Evolutionary conservation across 1,284 basidiomycete genomes (phyloP).

Genomic region (Naganishia sp.): DNA sequence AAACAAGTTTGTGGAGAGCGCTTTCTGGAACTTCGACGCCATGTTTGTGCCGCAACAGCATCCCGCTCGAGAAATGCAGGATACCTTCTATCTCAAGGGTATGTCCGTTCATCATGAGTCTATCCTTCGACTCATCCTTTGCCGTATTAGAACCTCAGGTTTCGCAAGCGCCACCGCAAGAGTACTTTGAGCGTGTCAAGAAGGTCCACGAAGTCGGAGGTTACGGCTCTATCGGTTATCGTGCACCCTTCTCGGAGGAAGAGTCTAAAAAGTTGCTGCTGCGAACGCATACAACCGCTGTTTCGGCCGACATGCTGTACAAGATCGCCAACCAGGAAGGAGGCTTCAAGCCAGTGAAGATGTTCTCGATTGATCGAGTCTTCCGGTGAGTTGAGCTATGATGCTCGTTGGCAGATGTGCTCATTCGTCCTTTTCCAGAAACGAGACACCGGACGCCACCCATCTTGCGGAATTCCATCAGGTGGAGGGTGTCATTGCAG

Average conservation of each 20-base stretch:
- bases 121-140: background rate
- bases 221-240: constrained; percentile 94
- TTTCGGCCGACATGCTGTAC: constrained; percentile 92
- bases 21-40: constrained; percentile 99
- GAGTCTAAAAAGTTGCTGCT: constrained; percentile 91
- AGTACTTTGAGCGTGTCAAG: constrained; percentile 88
- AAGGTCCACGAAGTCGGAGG: constrained; percentile 86
- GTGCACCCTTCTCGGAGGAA: constrained; percentile 90
- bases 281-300: constrained; percentile 96
- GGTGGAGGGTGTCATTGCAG: constrained; percentile 98
- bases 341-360: constrained; percentile 92
- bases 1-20: constrained; percentile 94
- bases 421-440: constrained; percentile 57
- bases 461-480: constrained; percentile 99
- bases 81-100: constrained; percentile 98
- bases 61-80: constrained; percentile 95
- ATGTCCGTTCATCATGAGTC: constrained; percentile 31
- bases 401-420: background rate
- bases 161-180: constrained; percentile 74
- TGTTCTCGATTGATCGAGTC: constrained; percentile 97
- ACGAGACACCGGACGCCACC: constrained; percentile 99
- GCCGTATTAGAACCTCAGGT: constrained; percentile 70
- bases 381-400: constrained; percentile 59
- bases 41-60: constrained; percentile 99
- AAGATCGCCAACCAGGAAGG: constrained; percentile 72